Evolutionary conservation across 345 rosid genomes (phyloP).

Genomic region (Citrus trifoliata): DNA sequence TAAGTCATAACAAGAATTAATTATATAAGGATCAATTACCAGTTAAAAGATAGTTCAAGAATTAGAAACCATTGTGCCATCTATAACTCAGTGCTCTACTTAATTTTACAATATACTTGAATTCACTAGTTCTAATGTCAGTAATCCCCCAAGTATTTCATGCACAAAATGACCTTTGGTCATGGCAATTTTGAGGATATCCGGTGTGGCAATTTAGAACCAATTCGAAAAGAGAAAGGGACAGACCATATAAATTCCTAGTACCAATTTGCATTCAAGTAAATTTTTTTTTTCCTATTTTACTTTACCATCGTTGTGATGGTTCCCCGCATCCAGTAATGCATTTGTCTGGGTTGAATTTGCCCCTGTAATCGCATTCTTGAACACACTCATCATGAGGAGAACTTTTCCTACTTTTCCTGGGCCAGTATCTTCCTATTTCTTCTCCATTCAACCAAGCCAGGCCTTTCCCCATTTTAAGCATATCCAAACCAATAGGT

Average conservation of each 20-base stretch:
- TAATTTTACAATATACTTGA: too few species aligned
- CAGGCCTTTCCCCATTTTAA: constrained; percentile 89
- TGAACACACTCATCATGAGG: constrained; percentile 48
- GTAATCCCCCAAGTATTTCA: too few species aligned
- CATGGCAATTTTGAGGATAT: too few species aligned
- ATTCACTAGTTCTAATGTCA: too few species aligned
- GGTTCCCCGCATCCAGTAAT: constrained; percentile 88
- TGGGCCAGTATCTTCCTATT: constrained; percentile 90
- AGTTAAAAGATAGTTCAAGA: too few species aligned
- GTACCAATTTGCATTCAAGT: neutral
- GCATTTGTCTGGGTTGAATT: constrained; percentile 79
- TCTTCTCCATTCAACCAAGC: constrained; percentile 98
- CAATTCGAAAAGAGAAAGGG: too few species aligned
- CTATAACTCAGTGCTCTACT: too few species aligned
- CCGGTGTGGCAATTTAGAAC: too few species aligned
- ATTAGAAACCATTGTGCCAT: too few species aligned
- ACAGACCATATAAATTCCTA: neutral
- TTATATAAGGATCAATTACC: too few species aligned
- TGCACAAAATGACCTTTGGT: too few species aligned
- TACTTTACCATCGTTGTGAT: constrained; percentile 85
- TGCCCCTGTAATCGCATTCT: constrained; percentile 80
- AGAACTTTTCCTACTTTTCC: constrained; percentile 30
- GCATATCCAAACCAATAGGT: constrained; percentile 90
- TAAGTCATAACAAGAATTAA: neutral
- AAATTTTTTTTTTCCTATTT: neutral